These are phyloP conservation scores for Ceratocystis ficicola DNA, from an alignment of 2,329 filamentous ascomycete species.

Conservation along the genomic window DNA sequence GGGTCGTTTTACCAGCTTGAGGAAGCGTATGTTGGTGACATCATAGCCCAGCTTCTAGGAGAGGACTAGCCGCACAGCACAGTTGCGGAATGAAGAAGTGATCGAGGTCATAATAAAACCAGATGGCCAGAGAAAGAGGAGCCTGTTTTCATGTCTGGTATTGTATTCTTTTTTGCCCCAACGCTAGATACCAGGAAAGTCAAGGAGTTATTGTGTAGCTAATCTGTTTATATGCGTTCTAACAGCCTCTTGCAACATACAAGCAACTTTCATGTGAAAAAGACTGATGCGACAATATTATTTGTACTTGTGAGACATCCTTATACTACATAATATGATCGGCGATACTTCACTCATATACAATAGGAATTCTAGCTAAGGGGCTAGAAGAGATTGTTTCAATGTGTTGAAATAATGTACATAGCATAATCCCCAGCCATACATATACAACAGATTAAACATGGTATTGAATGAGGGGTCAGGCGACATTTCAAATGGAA, in stretches of 20 bases:
- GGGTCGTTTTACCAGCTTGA: conserved; percentile 79
- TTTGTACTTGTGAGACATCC: neutral
- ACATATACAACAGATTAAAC: neutral
- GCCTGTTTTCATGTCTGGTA: conserved; percentile 7
- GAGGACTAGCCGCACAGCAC: conserved; percentile 43
- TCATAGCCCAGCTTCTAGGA: conserved; percentile 72
- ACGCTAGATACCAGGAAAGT: neutral
- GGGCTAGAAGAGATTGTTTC: neutral
- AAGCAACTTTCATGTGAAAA: neutral
- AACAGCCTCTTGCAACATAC: too few species aligned
- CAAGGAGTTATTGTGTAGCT: neutral
- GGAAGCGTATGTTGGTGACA: conserved; percentile 79
- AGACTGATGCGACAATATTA: neutral
- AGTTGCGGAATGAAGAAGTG: neutral
- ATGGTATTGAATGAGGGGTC: neutral
- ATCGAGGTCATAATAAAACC: neutral
- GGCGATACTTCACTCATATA: neutral
- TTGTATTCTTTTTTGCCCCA: neutral
- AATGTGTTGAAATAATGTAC: conserved; percentile 10
- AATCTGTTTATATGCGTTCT: too few species aligned
- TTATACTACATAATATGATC: neutral
- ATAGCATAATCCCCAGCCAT: neutral
- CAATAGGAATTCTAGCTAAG: neutral
- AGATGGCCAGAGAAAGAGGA: neutral
- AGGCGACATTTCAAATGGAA: neutral